phyloP scores from a whole-genome alignment of 2,329 filamentous ascomycete species.

The Albifimbria verrucaria region DNA sequence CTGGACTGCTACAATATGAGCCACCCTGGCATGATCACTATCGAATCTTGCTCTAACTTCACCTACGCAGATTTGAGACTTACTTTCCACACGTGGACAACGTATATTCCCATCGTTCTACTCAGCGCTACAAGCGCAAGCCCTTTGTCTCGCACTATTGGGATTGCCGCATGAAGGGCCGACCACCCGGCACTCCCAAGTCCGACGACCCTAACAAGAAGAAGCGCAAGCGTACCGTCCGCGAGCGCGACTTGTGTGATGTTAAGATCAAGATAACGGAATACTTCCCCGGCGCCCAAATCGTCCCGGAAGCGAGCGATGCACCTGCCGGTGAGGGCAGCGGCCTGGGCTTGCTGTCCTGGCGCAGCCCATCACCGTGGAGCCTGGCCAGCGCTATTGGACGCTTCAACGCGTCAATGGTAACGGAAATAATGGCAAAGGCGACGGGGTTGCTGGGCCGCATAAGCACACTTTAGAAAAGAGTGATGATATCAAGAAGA shows the following conservation, averaged over 20 bases:
- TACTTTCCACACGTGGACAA: constrained; percentile 85
- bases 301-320: constrained; percentile 23
- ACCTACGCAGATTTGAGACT: constrained; percentile 72
- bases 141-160: constrained; percentile 82
- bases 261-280: constrained; percentile 86
- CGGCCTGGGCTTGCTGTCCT: not conserved
- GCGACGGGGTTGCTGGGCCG: constrained; percentile 65
- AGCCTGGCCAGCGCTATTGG: constrained; percentile 57
- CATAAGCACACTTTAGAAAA: constrained; percentile 71
- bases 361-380: constrained; percentile 12
- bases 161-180: constrained; percentile 78
- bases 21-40: too few species aligned
- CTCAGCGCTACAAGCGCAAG: constrained; percentile 76
- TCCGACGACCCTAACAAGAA: constrained; percentile 78
- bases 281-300: constrained; percentile 58
- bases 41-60: too few species aligned
- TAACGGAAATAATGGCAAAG: constrained; percentile 69
- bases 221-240: constrained; percentile 73
- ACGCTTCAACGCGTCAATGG: constrained; percentile 77
- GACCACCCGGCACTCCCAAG: constrained; percentile 75
- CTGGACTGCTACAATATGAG: too few species aligned
- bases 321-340: constrained; percentile 8
- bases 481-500: constrained; percentile 79
- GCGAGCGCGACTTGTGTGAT: constrained; percentile 76
- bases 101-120: constrained; percentile 79